Base-by-base conservation (phyloP, 1,284 basidiomycete genomes). In the Trametes versicolor region DNA sequence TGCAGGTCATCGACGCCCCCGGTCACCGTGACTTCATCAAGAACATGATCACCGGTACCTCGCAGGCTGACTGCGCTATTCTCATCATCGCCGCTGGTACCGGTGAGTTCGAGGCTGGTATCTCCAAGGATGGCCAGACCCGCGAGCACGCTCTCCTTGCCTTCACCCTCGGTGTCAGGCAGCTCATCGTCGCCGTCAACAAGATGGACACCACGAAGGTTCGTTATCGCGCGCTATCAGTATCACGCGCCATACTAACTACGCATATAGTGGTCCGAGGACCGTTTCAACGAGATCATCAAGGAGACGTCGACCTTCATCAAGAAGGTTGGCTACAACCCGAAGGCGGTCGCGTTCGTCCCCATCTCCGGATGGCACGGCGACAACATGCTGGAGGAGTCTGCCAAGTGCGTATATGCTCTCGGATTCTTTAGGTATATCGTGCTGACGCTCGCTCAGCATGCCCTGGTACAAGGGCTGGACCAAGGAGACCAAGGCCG, bases 21-120 rank as follows among this genome's bases (percentile, higher is more conserved):
- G 98, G 97, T 81, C 98, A 99, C 86, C 96, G 97, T 92, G 98
- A 99, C 82, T 99, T 99, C 87, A 99, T 99, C 91, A 99, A 99
- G 89, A 99, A 98, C 95, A 98, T 99, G 96, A 99, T 99, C 81
- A 99, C 96, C 71, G 97, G 97, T 90, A 99, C 97, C 79, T 99
- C 97, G 77, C 97, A 99, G 90, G 97, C 97, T 80, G 97, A 99
- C 84, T 99, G 97, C 79, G 97, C 96, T 79, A 93, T 99, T 80
- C 96, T 99, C 82, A 99, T 99, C 89, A 99, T 99, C 77, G 97
- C 97, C 76, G 94, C 87, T 83, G 98, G 97, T 88, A 96, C 94
- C 81, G 97, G 97, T 92, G 97, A 99, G 87, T 99, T 99, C 87
- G 98, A 99, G 86, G 97, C 97, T 82, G 97, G 97, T 96, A 99